Evolutionary conservation across 805 yeast genomes (phyloP).

Genomic region (Candida pseudoglaebosa): DNA sequence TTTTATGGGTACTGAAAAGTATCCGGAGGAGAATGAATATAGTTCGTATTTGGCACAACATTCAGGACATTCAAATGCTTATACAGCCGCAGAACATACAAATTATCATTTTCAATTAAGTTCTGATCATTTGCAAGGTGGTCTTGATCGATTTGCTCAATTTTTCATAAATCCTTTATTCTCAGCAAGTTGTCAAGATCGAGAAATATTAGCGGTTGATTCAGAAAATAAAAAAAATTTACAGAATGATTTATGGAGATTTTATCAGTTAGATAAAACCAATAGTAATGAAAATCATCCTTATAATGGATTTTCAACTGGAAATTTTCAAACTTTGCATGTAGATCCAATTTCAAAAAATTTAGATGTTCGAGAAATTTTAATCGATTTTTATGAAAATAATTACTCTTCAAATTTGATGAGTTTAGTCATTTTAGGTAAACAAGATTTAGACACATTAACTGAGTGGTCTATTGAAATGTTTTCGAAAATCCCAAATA

Average conservation of each 20-base stretch:
- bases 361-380: conserved; percentile 73
- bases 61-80: conserved; percentile 89
- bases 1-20: conserved; percentile 76
- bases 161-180: conserved; percentile 87
- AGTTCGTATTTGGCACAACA: conserved; percentile 73
- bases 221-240: conserved; percentile 93
- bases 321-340: conserved; percentile 73
- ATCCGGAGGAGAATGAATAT: conserved; percentile 73
- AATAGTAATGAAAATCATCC: conserved; percentile 77
- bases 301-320: conserved; percentile 83
- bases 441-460: conserved; percentile 70
- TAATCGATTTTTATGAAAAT: conserved; percentile 66
- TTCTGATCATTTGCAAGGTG: conserved; percentile 74
- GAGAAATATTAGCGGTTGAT: conserved; percentile 93
- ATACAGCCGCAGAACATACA: conserved; percentile 83
- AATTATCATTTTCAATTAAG: conserved; percentile 87
- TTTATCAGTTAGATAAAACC: conserved; percentile 78
- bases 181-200: conserved; percentile 67
- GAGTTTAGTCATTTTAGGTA: conserved; percentile 82
- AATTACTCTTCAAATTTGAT: conserved; percentile 84
- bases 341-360: conserved; percentile 57
- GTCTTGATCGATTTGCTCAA: conserved; percentile 88
- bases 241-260: conserved; percentile 86
- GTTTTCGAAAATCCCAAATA: conserved; percentile 62
- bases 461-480: conserved; percentile 65